Conservation (phyloP, 306 rosid species). For the Purshia tridentata region DNA sequence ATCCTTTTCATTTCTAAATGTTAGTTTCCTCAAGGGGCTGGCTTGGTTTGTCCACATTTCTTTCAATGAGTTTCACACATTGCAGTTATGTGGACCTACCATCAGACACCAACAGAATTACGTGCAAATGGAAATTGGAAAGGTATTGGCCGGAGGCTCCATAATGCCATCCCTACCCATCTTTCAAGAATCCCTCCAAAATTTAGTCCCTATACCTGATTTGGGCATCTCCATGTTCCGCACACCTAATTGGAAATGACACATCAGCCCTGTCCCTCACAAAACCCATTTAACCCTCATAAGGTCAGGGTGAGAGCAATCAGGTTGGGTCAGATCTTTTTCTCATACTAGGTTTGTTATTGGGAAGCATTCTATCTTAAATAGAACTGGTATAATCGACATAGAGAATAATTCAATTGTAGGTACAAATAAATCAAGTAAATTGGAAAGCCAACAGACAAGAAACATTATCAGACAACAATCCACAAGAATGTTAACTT, state of each 20-base stretch:
- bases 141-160: not conserved
- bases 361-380: not conserved
- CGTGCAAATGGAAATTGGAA: not conserved
- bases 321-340: not conserved
- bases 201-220: not conserved
- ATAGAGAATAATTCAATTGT: not conserved
- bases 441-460: not conserved
- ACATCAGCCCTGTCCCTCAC: not conserved
- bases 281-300: not conserved
- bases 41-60: not conserved
- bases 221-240: conserved; percentile 2
- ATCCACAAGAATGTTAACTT: not conserved
- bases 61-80: not conserved
- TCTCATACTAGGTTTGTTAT: not conserved
- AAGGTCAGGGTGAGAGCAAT: not conserved
- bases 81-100: not conserved
- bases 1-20: not conserved
- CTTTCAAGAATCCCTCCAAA: not conserved
- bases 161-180: not conserved
- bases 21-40: not conserved
- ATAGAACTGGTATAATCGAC: not conserved
- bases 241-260: not conserved
- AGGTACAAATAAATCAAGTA: not conserved
- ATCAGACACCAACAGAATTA: not conserved
- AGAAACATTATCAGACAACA: not conserved